phyloP scores from a whole-genome alignment of 805 yeast species.

The Candida saitoana region DNA sequence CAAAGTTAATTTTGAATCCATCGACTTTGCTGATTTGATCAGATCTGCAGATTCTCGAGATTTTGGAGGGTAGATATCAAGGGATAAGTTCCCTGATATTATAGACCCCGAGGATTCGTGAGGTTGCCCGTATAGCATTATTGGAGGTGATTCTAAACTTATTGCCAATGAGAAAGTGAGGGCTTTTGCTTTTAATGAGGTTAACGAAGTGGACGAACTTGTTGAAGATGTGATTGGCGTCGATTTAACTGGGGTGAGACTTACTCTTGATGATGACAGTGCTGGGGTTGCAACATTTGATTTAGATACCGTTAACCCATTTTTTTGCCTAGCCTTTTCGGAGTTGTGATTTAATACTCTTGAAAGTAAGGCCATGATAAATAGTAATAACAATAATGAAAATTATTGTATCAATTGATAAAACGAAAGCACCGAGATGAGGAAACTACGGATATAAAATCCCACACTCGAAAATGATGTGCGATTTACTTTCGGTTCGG shows the following conservation, averaged over 20 bases:
- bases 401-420: not conserved
- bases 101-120: constrained; percentile 80
- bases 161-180: constrained; percentile 40
- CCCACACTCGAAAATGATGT: too few species aligned
- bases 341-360: constrained; percentile 12
- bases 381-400: not conserved
- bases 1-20: constrained; percentile 23
- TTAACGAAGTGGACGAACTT: constrained; percentile 2
- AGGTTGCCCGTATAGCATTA: constrained; percentile 77
- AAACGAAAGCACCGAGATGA: not conserved
- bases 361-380: constrained; percentile 15
- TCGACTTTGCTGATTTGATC: constrained; percentile 15
- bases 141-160: constrained; percentile 85
- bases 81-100: constrained; percentile 69
- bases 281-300: constrained; percentile 1
- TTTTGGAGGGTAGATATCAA: constrained; percentile 26
- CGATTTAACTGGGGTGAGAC: constrained; percentile 7
- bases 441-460: too few species aligned
- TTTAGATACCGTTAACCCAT: constrained; percentile 4
- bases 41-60: not conserved
- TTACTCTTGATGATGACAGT: constrained; percentile 3
- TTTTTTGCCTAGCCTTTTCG: constrained; percentile 3
- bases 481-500: too few species aligned
- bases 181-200: not conserved
- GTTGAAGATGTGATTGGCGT: constrained; percentile 1